Base-by-base conservation (phyloP, 192 early-diverging fungal species). In the Diversispora epigaea region DNA sequence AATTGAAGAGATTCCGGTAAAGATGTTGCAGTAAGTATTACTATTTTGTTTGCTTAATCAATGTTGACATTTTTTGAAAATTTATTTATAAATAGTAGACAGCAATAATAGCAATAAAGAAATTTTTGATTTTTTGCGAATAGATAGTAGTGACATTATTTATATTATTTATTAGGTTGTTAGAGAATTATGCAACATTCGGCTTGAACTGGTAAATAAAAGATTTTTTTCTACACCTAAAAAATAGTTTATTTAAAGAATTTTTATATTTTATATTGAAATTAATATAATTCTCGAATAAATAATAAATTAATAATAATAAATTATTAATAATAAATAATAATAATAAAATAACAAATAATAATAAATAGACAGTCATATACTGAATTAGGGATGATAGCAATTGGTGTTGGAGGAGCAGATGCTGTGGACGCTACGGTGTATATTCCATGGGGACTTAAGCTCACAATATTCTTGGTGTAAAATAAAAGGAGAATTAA, bases 371-470 rank as follows among this genome's bases (percentile, higher is more conserved):
- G 80, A 82, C 19, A 78, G 73, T 79, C 89, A 92, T 82, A 90
- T 88, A 1, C 87, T 80, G 97, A 96, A 55, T 80, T 99, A 67
- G 97, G 96, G 62, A 95, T 94, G 87, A 86, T 98, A 78, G 97
- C 97, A 17, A 95, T 99, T 71, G 97, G 97, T 83, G 97, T 99
- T 70, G 97, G 97, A 72, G 97, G 97, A 80, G 97, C 97, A 46
- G 97, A 99, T 83, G 97, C 97, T 60, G 97, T 99, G 10, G 97
- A 99, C 77, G 97, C 95, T 25, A 99, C 98, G 97, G 95, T 95
- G 11, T 84, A 86, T 69, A 97, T 99, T 79, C 95, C 97, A 21
- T 99, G 97, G 96, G 96, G 98, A 84, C 83, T 99, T 73, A 97
- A 86, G 93, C 93, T 56, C 97, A 96, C 44, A 92, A 95, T 63